Percentiles rank a stretch among this genome's conserved stretches.
phyloP scores from a whole-genome alignment of 2,329 filamentous ascomycete species.

The Chaetomium sp. region DNA sequence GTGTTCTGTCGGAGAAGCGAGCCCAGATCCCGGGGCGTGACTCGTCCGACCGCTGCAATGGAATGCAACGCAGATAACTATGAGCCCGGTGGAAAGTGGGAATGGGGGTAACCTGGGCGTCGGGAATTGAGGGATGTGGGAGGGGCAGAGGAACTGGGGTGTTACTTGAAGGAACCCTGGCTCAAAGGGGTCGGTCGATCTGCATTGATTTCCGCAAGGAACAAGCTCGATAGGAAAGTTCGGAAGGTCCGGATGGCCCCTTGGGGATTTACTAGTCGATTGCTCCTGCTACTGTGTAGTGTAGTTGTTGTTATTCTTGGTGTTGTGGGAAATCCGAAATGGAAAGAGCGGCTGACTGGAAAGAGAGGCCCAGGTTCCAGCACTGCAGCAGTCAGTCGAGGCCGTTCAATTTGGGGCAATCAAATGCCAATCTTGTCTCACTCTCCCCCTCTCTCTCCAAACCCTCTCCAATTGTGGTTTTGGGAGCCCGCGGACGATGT shows the following conservation, averaged over 20 bases:
- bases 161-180: background rate
- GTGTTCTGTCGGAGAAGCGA: conserved; percentile 16
- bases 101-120: conserved; percentile 30
- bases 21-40: conserved; percentile 29
- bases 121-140: conserved; percentile 26
- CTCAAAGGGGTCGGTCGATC: conserved; percentile 7
- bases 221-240: background rate
- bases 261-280: conserved; percentile 5
- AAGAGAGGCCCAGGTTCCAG: background rate
- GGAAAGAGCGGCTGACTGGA: background rate
- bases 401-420: conserved; percentile 14
- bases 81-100: conserved; percentile 27
- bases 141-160: conserved; percentile 4
- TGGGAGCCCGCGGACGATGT: conserved; percentile 1
- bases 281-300: too few relatives aligned
- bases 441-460: background rate
- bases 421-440: conserved; percentile 15
- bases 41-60: conserved; percentile 27
- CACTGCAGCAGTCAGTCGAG: background rate
- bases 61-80: conserved; percentile 31
- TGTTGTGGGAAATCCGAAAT: background rate
- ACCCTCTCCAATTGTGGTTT: conserved; percentile 3
- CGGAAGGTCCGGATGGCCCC: conserved; percentile 20
- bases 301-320: background rate
- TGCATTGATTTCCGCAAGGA: conserved; percentile 16